Evolutionary conservation across 345 rosid genomes (phyloP).

Genomic region (Sapria himalayana): DNA sequence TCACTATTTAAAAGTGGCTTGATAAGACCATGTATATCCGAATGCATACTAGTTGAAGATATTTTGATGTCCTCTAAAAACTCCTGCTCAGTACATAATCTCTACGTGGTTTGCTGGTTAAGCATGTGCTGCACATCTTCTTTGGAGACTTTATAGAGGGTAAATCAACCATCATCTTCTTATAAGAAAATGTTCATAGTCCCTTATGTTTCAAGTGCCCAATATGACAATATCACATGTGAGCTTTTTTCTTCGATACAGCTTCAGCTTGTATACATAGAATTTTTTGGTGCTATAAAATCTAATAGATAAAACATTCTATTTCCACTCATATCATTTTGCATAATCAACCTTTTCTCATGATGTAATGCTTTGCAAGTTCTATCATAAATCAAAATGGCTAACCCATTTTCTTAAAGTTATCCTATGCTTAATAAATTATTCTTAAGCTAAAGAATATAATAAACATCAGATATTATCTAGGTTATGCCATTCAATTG

Average conservation of each 20-base stretch:
- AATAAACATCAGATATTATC: constrained; percentile 2
- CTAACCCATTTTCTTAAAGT: neutral
- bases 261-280: neutral
- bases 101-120: constrained; percentile 4
- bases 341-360: neutral
- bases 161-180: constrained; percentile 4
- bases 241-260: neutral
- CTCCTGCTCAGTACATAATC: constrained; percentile 3
- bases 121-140: constrained; percentile 1
- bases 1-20: neutral
- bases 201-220: constrained; percentile 6
- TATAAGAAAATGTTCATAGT: neutral
- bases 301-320: constrained; percentile 2
- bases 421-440: constrained; percentile 3
- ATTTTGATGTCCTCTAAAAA: constrained; percentile 1
- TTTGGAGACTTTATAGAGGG: neutral
- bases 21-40: constrained; percentile 4
- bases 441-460: constrained; percentile 2
- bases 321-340: neutral
- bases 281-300: no score
- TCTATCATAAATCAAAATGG: neutral
- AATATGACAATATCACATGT: constrained; percentile 5
- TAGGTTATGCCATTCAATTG: neutral
- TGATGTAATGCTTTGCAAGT: neutral
- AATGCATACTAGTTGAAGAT: constrained; percentile 1